Percentiles rank a stretch among this genome's conserved stretches.
These are phyloP conservation scores for Fusarium paranaense DNA, from an alignment of 2,329 filamentous ascomycete species.

Conservation along the genomic window DNA sequence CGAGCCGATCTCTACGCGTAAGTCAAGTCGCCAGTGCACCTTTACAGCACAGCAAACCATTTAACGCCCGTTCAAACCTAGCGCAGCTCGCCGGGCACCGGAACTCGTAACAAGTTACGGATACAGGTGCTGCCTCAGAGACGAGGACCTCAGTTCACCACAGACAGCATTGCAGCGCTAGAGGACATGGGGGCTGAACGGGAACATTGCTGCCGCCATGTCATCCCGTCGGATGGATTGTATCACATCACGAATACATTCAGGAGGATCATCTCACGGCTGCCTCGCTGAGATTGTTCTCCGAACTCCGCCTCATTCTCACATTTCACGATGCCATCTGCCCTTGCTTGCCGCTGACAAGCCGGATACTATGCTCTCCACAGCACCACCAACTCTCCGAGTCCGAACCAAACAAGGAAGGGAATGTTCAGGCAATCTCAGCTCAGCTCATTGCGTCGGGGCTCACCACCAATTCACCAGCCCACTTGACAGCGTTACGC, in stretches of 20 bases:
- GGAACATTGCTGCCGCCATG: neutral
- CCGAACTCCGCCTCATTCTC: constrained; percentile 5
- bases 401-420: constrained; percentile 2
- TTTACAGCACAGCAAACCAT: constrained; percentile 11
- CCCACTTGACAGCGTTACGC: neutral
- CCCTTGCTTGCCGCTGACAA: constrained; percentile 13
- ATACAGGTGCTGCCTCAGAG: neutral
- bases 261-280: neutral
- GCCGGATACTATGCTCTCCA: neutral
- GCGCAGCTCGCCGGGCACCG: constrained; percentile 5
- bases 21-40: constrained; percentile 13
- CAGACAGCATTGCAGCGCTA: neutral
- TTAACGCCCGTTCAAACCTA: constrained; percentile 1
- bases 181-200: neutral
- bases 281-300: neutral
- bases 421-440: constrained; percentile 17
- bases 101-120: constrained; percentile 2
- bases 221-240: neutral
- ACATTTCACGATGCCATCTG: constrained; percentile 11
- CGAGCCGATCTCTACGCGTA: constrained; percentile 22
- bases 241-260: neutral
- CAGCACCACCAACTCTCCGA: neutral
- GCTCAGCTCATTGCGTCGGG: constrained; percentile 13
- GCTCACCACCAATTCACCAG: constrained; percentile 1
- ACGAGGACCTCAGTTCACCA: neutral